These are phyloP conservation scores for Eucalyptus regnans DNA, from an alignment of 345 rosid genomes.

Conservation along the genomic window DNA sequence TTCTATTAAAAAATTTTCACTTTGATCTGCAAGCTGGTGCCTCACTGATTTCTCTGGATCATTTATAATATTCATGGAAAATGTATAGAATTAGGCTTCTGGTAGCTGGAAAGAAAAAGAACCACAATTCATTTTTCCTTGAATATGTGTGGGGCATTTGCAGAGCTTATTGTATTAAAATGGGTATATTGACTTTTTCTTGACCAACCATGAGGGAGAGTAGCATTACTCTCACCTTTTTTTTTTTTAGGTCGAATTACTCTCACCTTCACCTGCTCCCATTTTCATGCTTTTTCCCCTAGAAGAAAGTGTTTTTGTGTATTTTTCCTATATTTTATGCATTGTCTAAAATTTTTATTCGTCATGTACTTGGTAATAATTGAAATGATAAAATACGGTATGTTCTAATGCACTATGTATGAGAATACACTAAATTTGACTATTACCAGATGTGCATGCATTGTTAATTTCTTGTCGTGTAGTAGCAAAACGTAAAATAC, in stretches of 20 bases:
- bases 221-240: neutral
- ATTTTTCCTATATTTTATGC: neutral
- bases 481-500: neutral
- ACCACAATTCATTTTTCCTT: neutral
- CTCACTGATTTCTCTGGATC: neutral
- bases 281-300: neutral
- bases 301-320: neutral
- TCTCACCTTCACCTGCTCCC: neutral
- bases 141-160: neutral
- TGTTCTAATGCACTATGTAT: neutral
- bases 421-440: neutral
- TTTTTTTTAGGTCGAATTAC: no score
- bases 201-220: neutral
- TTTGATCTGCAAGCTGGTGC: neutral
- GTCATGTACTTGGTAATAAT: neutral
- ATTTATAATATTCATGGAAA: neutral
- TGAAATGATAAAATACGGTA: neutral
- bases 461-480: neutral
- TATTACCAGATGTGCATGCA: neutral
- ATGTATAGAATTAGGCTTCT: neutral
- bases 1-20: neutral
- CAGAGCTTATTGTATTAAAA: neutral
- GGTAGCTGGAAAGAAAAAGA: neutral
- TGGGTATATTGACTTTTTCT: neutral
- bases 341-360: neutral